These are phyloP conservation scores for Spathaspora girioi DNA, from an alignment of 805 yeast genomes.

Conservation along the genomic window DNA sequence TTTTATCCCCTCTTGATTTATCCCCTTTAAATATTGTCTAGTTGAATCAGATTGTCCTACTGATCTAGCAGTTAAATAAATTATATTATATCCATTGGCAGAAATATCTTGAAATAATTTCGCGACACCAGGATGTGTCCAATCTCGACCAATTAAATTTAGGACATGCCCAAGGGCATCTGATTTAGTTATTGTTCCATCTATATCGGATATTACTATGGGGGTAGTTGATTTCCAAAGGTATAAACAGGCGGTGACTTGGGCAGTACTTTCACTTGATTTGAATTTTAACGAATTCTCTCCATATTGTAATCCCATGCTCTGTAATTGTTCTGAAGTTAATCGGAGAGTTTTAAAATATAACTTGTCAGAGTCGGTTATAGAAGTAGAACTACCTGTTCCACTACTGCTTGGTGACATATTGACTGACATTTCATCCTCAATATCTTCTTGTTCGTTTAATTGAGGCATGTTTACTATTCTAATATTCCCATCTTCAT, in stretches of 20 bases:
- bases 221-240: slow-evolving; percentile 85
- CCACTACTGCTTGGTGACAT: not conserved
- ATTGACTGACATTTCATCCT: slow-evolving; percentile 56
- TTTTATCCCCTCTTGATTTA: slow-evolving; percentile 66
- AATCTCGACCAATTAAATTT: slow-evolving; percentile 90
- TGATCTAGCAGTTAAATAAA: slow-evolving; percentile 91
- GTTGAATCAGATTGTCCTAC: slow-evolving; percentile 96
- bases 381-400: slow-evolving; percentile 2
- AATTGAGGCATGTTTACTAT: slow-evolving; percentile 36
- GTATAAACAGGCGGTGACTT: slow-evolving; percentile 67
- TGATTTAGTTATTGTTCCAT: slow-evolving; percentile 96
- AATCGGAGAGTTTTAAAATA: slow-evolving; percentile 86
- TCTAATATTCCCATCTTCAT: slow-evolving; percentile 64
- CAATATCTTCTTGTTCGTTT: slow-evolving; percentile 42
- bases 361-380: slow-evolving; percentile 22
- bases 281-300: slow-evolving; percentile 74
- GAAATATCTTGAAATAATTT: slow-evolving; percentile 82
- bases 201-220: slow-evolving; percentile 93
- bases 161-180: slow-evolving; percentile 96
- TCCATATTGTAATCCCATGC: slow-evolving; percentile 72
- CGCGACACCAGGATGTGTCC: slow-evolving; percentile 98
- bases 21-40: slow-evolving; percentile 72
- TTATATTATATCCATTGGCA: slow-evolving; percentile 84
- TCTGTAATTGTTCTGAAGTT: slow-evolving; percentile 83
- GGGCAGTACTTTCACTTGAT: slow-evolving; percentile 79